Base-by-base conservation (phyloP, 108 stramenopile genomes). In the Cyclotella choctawhatcheeana region DNA sequence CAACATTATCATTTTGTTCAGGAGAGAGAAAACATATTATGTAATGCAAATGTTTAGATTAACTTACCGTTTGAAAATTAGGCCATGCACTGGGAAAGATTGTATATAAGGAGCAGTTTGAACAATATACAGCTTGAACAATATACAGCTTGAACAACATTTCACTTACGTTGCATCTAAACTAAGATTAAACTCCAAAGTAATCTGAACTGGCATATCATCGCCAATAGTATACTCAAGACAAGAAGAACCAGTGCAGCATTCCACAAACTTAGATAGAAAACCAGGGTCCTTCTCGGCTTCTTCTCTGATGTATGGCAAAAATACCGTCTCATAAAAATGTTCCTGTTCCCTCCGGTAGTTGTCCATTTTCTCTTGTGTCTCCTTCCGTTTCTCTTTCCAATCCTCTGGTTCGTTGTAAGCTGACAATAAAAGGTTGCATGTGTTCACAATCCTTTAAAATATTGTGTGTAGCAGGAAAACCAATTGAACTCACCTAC, bases 191-290 rank as follows among this genome's bases (percentile, higher is more conserved):
- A 66, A 52, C 50, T 52, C 48, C 25, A 66, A 30, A 5, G 3
- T 34, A 32, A 66, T 66, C 18, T 60, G 22, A 20, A 60, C 34
- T 51, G 47, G 2, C 4, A 33, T 13, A 33, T 5, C n/a, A 34
- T 14, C 47, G 3, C 20, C 35, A 27, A 27, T 20, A 6, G 24
- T 32, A 30, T 25, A 66, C 14, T 48, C 50, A 17, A 66, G 27
- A 52, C 27, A 66, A n/a, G 17, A 25, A 6, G 45, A 66, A 20
- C 65, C 65, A 30, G 65, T 66, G 18, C 65, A 66, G 32, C 65
- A 66, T 52, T 66, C 65, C 30, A 66, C 50, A 66, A 66, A 66
- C 31, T 32, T 52, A 4, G 65, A 32, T 3, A 66, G 50, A 33
- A 66, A 66, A 2, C 12, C 8, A 7, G 6, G 5, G 32, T 52